Evolutionary conservation across 2,329 filamentous ascomycete species (phyloP).

Genomic region (Teratosphaeria gauchensis): DNA sequence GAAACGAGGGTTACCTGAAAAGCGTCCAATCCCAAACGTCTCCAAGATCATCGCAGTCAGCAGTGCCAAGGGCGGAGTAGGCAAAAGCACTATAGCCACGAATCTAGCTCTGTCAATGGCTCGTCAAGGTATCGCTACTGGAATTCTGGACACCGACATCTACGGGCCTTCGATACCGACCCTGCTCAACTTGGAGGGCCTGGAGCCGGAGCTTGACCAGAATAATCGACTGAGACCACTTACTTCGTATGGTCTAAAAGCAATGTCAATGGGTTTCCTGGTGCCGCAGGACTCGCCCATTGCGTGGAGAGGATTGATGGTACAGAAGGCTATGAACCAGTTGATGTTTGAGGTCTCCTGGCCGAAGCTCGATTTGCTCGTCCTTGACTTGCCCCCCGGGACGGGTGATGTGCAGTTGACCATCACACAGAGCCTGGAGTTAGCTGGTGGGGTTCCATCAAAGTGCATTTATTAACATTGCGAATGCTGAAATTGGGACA

Average conservation of each 20-base stretch:
- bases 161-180: slow-evolving; percentile 94
- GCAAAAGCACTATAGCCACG: slow-evolving; percentile 90
- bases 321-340: slow-evolving; percentile 94
- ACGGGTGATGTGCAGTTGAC: slow-evolving; percentile 94
- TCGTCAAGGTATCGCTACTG: slow-evolving; percentile 66
- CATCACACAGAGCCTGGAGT: slow-evolving; percentile 87
- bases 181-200: slow-evolving; percentile 52
- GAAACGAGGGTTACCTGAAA: slow-evolving; percentile 68
- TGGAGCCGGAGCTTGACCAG: slow-evolving; percentile 22
- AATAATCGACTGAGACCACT: slow-evolving; percentile 74
- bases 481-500: slow-evolving; percentile 21
- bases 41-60: slow-evolving; percentile 92
- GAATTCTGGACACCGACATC: slow-evolving; percentile 91
- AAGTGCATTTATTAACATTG: not conserved
- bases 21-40: slow-evolving; percentile 72
- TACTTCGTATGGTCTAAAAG: slow-evolving; percentile 90
- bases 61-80: slow-evolving; percentile 95
- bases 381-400: slow-evolving; percentile 85
- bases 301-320: slow-evolving; percentile 93
- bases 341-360: slow-evolving; percentile 92
- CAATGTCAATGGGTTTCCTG: slow-evolving; percentile 98
- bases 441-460: slow-evolving; percentile 50
- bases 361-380: slow-evolving; percentile 77
- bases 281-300: slow-evolving; percentile 71
- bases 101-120: slow-evolving; percentile 86